A percentile compares a stretch with the other conserved stretches of the same genome.
phyloP scores from a whole-genome alignment of 768 basidiomycete genomes.

The Tulasnella sp. region DNA sequence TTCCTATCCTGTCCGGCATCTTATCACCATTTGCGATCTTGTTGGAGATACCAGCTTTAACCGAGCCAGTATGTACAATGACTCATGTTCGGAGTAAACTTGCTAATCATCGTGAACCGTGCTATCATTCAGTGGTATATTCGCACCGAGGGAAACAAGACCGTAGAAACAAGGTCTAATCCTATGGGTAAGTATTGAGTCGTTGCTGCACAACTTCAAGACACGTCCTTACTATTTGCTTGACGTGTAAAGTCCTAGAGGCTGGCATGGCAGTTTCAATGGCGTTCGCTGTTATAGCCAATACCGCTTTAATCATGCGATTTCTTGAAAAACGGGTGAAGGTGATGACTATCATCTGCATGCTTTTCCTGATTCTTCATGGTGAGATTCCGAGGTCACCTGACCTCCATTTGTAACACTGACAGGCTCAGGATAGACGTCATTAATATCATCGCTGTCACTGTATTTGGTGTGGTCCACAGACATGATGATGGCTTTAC shows the following conservation, averaged over 20 bases:
- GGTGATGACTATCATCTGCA: conserved; percentile 47
- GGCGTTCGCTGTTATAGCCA: conserved; percentile 53
- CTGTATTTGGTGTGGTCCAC: conserved; percentile 49
- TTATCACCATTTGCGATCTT: conserved; percentile 47
- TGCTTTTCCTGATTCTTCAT: conserved; percentile 53
- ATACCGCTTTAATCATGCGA: conserved; percentile 48
- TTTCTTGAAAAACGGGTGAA: conserved; percentile 60
- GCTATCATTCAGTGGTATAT: conserved; percentile 27
- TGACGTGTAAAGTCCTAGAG: conserved; percentile 32
- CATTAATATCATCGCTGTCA: conserved; percentile 50
- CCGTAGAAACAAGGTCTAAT: conserved; percentile 40
- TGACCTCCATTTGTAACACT: background rate
- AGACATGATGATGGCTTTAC: conserved; percentile 53
- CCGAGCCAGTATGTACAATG: conserved; percentile 42
- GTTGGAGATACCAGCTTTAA: conserved; percentile 70
- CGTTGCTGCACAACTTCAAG: background rate
- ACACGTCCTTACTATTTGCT: background rate
- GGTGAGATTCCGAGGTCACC: conserved; percentile 30
- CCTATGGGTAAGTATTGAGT: conserved; percentile 24
- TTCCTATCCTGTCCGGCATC: conserved; percentile 17
- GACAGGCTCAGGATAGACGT: conserved; percentile 34
- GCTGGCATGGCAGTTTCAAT: conserved; percentile 55
- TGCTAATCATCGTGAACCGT: background rate
- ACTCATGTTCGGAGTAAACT: background rate
- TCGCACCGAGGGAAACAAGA: conserved; percentile 35